Conservation (phyloP, 78 protist species). For the Blattamonas nauphoetae region DNA sequence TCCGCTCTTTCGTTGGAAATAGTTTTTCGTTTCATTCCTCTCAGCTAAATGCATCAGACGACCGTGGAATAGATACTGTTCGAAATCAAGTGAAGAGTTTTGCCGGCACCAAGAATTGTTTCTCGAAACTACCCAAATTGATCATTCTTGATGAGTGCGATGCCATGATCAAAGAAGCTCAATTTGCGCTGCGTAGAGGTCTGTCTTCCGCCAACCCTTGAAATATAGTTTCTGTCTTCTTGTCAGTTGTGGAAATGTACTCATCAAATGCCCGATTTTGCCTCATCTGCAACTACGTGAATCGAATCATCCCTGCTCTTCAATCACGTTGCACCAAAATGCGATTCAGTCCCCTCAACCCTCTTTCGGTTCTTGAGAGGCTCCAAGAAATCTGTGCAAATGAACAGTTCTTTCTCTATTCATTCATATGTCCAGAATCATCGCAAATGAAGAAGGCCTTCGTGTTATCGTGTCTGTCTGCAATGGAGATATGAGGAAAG, state of each 20-base stretch:
- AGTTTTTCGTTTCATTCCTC: neutral
- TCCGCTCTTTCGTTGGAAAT: neutral
- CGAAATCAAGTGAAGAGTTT: slow-evolving; percentile 69
- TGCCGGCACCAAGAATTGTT: slow-evolving; percentile 51
- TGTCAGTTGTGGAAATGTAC: slow-evolving; percentile 70
- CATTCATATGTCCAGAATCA: no score
- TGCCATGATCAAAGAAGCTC: slow-evolving; percentile 79
- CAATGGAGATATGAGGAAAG: slow-evolving; percentile 55
- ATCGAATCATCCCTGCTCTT: slow-evolving; percentile 84
- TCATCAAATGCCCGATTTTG: slow-evolving; percentile 85
- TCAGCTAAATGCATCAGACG: slow-evolving; percentile 95
- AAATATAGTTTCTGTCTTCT: neutral
- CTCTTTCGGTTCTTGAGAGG: slow-evolving; percentile 33
- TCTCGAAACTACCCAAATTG: slow-evolving; percentile 42
- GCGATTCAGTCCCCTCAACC: slow-evolving; percentile 76
- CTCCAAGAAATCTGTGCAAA: slow-evolving; percentile 40
- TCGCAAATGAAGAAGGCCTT: neutral
- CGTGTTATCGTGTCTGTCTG: slow-evolving; percentile 27
- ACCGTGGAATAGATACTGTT: slow-evolving; percentile 84
- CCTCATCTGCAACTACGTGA: slow-evolving; percentile 86
- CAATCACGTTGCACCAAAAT: slow-evolving; percentile 92
- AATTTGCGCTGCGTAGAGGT: slow-evolving; percentile 80
- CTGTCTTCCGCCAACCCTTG: no score
- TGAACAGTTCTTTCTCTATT: slow-evolving; percentile 44
- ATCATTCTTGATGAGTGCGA: slow-evolving; percentile 90